Evolutionary conservation across 2,329 filamentous ascomycete genomes (phyloP), one percentile per base, ranked within the genome.

Genomic region (Epicoccum nigrum): DNA sequence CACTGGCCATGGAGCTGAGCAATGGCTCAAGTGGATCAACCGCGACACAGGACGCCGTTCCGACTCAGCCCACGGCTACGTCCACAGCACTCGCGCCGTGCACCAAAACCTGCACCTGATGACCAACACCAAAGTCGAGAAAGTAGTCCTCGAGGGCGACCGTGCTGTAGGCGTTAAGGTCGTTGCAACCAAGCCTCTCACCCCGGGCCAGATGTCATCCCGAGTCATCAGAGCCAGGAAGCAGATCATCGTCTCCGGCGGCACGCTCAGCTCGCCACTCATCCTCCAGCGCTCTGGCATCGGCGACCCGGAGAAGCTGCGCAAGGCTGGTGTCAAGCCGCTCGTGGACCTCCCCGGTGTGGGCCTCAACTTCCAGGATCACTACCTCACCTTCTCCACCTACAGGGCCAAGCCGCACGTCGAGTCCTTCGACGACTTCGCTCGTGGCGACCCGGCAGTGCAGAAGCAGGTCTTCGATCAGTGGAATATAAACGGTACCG

Each of bases 1-100:
- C 21, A 89, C 86, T 1, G 86, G 76, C 69, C 79, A 82, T 37
- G 89, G 89, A 56, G 89, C 88, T 37, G 88, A 92, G 74, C 88
- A 92, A 59, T 92, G 89, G 89, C 76, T 92, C 48, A 92, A 92
- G 74, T 92, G 89, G 89, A 92, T 92, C 73, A 92, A 92, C 65
- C 82, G 70, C 13, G 71, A 84, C 71, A 84, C 82, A 65, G 88
- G 88, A 35, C 84, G 89, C 42, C 86, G 89, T 51, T 88, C 85
- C 53, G 89, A 92, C 73, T 87, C 86, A 45, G 89, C 89, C 6
- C 88, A 91, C 64, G 88, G 85, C 2, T 92, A 92, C 61, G 79
- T 93, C 54, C 89, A 93, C 72, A 85, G 86, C 45, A 92, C 89
- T 4, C 83, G 89, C 41, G 80, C 87, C 2, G 81, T 86, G 31